Base-by-base conservation (phyloP, 306 rosid species). In the Begonia peltatifolia region DNA sequence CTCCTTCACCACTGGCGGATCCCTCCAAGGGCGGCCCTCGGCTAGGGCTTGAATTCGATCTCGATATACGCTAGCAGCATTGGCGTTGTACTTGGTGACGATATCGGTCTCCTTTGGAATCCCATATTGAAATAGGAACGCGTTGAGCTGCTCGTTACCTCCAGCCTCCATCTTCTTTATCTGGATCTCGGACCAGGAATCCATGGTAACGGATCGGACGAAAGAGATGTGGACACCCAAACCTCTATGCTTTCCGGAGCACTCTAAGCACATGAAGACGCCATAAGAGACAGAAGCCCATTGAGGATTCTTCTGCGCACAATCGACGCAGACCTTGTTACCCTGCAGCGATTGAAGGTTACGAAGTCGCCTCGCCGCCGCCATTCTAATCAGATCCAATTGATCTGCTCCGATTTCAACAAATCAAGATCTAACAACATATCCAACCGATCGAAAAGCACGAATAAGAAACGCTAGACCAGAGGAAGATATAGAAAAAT, bases 281-380 rank as follows among this genome's bases (percentile, higher is more conserved):
- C 99, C 99, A 55, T 86, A 92, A 2, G 99, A 92, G 5, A 92
- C 99, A 4, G 99, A 92, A 0, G 99, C 99, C 99, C 99, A 92
- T 59, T 92, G 99, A 2, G 96, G 96, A 42, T 92, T 92, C 70
- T 92, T 92, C 48, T 92, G 99, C 4, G 96, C 59, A 58, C 99
- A 92, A 61, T 92, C 99, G 0, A 92, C 96, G 69, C 96, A 86
- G 75, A 66, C 72, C 93, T 75, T 86, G 74, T 92, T 86, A 11
- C 81, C 81, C 9, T 82, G 13, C 58, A 78, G 86, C 18, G 93
- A 68, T 81, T 92, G 96, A 20, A 86, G 84, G 47, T 86, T 87
- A 53, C 94, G 84, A 49, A 92, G 94, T 70, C 94, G 84, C 78
- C 94, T 76, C 53, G 92, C 67, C 46, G 99, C 94, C 82, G 94